A percentile compares a stretch with the other conserved stretches of the same genome.
phyloP scores from a whole-genome alignment of 2,329 filamentous ascomycete species.

The Alternaria longipes region DNA sequence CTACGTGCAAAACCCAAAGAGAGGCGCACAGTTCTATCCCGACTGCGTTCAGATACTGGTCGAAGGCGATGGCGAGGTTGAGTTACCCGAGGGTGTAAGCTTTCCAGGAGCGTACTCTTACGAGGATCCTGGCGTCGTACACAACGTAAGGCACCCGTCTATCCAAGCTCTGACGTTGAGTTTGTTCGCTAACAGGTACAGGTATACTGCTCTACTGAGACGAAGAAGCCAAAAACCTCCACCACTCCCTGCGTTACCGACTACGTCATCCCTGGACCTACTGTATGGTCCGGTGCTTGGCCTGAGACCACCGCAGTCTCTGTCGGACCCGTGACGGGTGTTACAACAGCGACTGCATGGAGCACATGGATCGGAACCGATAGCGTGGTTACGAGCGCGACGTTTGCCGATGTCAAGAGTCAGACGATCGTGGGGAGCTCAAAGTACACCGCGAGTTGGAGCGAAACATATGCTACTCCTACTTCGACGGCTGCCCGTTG shows the following conservation, averaged over 20 bases:
- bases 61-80: constrained; percentile 39
- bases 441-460: constrained; percentile 36
- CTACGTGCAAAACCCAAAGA: constrained; percentile 36
- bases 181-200: constrained; percentile 5
- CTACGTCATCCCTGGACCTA: constrained; percentile 55
- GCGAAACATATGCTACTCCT: constrained; percentile 23
- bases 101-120: constrained; percentile 56
- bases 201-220: constrained; percentile 51
- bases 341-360: constrained; percentile 38
- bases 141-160: constrained; percentile 38
- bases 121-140: constrained; percentile 48
- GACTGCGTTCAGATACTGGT: constrained; percentile 55
- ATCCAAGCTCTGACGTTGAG: neutral
- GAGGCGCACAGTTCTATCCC: constrained; percentile 55
- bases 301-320: constrained; percentile 46
- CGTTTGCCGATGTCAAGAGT: constrained; percentile 33
- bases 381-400: constrained; percentile 36
- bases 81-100: constrained; percentile 53
- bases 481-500: constrained; percentile 19
- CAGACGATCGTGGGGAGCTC: constrained; percentile 35
- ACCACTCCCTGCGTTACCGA: constrained; percentile 36
- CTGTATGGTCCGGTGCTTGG: constrained; percentile 48
- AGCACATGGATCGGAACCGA: constrained; percentile 39
- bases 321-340: constrained; percentile 39
- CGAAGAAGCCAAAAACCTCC: constrained; percentile 34